phyloP scores from a whole-genome alignment of 1,284 basidiomycete genomes.

The Sporisorium graminicola region DNA sequence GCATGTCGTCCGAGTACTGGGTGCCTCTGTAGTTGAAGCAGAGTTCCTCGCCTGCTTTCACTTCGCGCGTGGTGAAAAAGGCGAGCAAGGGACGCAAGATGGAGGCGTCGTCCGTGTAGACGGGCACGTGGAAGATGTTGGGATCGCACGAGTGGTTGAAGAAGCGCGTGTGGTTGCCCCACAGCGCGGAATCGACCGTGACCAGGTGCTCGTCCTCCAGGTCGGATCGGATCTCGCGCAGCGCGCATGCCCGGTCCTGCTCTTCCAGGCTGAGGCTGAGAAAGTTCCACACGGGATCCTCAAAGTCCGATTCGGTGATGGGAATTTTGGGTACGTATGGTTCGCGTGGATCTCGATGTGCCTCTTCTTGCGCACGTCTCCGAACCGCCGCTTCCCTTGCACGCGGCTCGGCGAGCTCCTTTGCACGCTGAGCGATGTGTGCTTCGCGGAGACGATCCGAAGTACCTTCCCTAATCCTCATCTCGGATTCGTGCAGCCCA shows the following conservation, averaged over 20 bases:
- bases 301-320: background rate
- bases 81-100: conserved; percentile 74
- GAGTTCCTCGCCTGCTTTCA: conserved; percentile 76
- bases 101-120: conserved; percentile 78
- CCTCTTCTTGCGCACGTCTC: background rate
- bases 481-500: conserved; percentile 3
- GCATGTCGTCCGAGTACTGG: background rate
- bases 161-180: conserved; percentile 59
- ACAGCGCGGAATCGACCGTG: conserved; percentile 55
- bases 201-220: conserved; percentile 27
- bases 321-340: no score
- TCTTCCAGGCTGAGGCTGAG: background rate
- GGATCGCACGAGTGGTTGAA: conserved; percentile 83
- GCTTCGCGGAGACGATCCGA: background rate
- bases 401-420: background rate
- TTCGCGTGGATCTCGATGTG: no score
- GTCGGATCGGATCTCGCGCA: conserved; percentile 10
- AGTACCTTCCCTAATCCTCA: background rate
- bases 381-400: background rate
- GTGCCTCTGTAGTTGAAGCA: conserved; percentile 29
- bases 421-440: background rate
- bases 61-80: conserved; percentile 79
- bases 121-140: conserved; percentile 80
- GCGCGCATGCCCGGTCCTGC: conserved; percentile 4
- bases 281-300: conserved; percentile 18